Evolutionary conservation across 225 moss, liverwort and hornwort genomes (phyloP).

Genomic region (Sphagnum tenellum): DNA sequence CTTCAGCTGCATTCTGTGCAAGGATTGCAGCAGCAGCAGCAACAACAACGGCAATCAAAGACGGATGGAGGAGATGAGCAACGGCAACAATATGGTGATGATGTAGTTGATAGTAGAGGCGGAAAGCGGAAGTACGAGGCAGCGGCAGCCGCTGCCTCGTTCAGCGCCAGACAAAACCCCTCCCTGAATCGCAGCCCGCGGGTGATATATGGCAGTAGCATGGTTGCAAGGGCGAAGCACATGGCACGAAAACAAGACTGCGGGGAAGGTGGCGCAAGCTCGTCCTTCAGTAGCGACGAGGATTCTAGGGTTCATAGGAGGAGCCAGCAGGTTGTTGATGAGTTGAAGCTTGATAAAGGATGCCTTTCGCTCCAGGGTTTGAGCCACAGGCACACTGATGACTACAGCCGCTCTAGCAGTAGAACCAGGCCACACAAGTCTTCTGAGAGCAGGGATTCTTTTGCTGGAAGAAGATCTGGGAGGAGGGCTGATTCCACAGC

Average conservation of each 20-base stretch:
- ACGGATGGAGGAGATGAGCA: constrained; percentile 6
- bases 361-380: constrained; percentile 12
- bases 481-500: constrained; percentile 8
- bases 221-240: constrained; percentile 23
- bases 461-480: constrained; percentile 14
- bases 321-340: too few species aligned
- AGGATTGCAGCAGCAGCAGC: constrained; percentile 2
- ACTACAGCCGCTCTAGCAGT: constrained; percentile 18
- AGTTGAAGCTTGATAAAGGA: too few species aligned
- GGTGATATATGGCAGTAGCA: constrained; percentile 26
- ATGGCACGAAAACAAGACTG: constrained; percentile 59
- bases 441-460: constrained; percentile 25
- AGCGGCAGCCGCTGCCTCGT: constrained; percentile 4
- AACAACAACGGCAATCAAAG: constrained; percentile 13
- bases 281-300: too few species aligned
- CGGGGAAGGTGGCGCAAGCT: constrained; percentile 21
- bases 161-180: constrained; percentile 1
- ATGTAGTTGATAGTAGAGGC: constrained; percentile 13
- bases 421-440: constrained; percentile 15
- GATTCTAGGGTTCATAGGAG: too few species aligned
- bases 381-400: constrained; percentile 26
- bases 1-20: too few species aligned
- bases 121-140: constrained; percentile 35
- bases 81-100: constrained; percentile 13
- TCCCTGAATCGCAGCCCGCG: constrained; percentile 10